phyloP scores from a whole-genome alignment of 148 eudicot genomes.

The Rhododendron henanense region DNA sequence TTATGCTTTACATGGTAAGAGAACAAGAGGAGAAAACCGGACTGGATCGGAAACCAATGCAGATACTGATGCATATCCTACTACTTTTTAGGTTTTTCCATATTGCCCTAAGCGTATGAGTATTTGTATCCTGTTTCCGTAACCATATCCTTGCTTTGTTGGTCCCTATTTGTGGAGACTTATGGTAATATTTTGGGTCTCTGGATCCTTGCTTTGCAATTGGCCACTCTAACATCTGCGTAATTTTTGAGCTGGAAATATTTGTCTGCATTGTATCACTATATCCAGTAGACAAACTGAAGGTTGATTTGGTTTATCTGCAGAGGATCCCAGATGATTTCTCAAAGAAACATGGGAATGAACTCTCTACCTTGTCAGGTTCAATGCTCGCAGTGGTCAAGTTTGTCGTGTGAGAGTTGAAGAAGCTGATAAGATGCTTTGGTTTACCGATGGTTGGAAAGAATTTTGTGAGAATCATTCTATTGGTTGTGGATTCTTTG shows the following conservation, averaged over 20 bases:
- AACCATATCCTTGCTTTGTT: background rate
- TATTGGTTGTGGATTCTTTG: conserved; percentile 7
- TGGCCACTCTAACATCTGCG: background rate
- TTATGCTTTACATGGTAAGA: no score
- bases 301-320: background rate
- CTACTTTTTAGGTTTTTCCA: no score
- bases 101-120: background rate
- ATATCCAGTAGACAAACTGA: background rate
- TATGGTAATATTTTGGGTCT: background rate
- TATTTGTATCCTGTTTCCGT: background rate
- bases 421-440: conserved; percentile 16
- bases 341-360: conserved; percentile 13
- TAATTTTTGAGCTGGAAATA: background rate
- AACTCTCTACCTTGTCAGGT: background rate
- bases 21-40: no score
- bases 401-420: conserved; percentile 17
- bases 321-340: conserved; percentile 25
- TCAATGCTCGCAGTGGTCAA: conserved; percentile 18
- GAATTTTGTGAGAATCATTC: conserved; percentile 25
- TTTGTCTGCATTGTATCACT: background rate
- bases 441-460: conserved; percentile 31
- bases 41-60: no score
- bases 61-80: no score
- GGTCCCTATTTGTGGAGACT: background rate
- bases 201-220: background rate